Base-by-base conservation (phyloP, 1,284 basidiomycete genomes). In the Sutorius eximius region DNA sequence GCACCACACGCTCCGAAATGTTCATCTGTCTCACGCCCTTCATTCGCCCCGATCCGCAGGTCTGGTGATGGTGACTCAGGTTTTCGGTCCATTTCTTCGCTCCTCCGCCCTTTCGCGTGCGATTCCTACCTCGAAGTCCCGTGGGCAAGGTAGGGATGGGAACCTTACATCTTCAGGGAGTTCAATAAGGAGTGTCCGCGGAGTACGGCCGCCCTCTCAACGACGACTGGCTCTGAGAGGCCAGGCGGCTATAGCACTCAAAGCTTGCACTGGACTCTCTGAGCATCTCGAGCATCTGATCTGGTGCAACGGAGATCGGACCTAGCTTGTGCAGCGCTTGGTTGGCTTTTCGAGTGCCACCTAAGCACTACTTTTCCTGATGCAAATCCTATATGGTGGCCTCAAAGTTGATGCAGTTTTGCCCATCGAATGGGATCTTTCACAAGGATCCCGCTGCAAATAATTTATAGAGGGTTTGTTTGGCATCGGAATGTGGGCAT, bases 91-190 rank as follows among this genome's bases (percentile, higher is more conserved):
- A 80, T 52, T 87, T 13, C 71, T 85, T 52, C 82, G 85, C n/a
- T 75, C 84, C 10, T 82, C 79, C 47, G 75, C 87, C 8, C 73
- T 85, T 37, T 82, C 78, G 49, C 77, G 82, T 13, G 79, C 76
- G 53, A 51, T 76, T 2, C 70, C 73, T 29, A 49, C 61, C 12
- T 66, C 62, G 9, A 71, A 70, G 59, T 59, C 65, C 11, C 56
- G 60, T 5, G 50, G 55, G 1, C 59, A 58, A 41, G 62, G 64
- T 7, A 64, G 65, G 36, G 70, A 71, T 27, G 60, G 58, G 0
- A 63, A 61, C 33, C 52, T n/a, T n/a, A n/a, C n/a, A n/a, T n/a
- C n/a, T n/a, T n/a, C n/a, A n/a, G n/a, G n/a, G n/a, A n/a, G n/a
- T n/a, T n/a, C n/a, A n/a, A n/a, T n/a, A n/a, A n/a, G n/a, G n/a